phyloP scores from a whole-genome alignment of 495 filamentous ascomycete species.

The Tetracladium marchalianum region DNA sequence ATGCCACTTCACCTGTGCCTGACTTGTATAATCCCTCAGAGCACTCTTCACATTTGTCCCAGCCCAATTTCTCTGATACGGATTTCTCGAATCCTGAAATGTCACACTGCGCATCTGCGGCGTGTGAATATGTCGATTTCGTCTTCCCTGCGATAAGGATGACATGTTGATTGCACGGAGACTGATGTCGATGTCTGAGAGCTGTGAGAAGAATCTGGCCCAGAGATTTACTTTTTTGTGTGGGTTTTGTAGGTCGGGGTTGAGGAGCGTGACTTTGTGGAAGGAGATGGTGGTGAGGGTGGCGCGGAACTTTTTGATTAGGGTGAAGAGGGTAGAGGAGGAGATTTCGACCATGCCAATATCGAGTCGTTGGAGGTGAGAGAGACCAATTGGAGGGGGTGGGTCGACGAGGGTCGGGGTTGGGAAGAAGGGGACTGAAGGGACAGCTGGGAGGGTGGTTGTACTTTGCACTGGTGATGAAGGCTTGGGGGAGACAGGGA shows the following conservation, averaged over 20 bases:
- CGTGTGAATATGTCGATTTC: neutral
- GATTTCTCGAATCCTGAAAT: slow-evolving; percentile 1
- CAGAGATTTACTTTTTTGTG: slow-evolving; percentile 16
- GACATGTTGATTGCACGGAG: slow-evolving; percentile 5
- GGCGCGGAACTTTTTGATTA: slow-evolving; percentile 25
- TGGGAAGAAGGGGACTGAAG: neutral
- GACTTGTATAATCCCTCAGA: slow-evolving; percentile 4
- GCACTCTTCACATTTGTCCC: slow-evolving; percentile 9
- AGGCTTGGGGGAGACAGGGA: too few species aligned
- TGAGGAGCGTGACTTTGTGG: slow-evolving; percentile 19
- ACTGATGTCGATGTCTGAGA: slow-evolving; percentile 11
- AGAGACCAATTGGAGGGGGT: slow-evolving; percentile 13
- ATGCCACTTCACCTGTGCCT: too few species aligned
- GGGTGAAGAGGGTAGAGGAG: slow-evolving; percentile 12
- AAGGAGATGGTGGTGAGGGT: slow-evolving; percentile 27
- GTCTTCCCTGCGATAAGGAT: neutral
- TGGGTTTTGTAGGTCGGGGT: neutral
- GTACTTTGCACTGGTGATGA: too few species aligned
- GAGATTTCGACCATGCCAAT: slow-evolving; percentile 24
- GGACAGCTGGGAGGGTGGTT: neutral
- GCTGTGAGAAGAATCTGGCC: slow-evolving; percentile 8
- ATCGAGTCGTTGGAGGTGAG: slow-evolving; percentile 26
- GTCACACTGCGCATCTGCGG: neutral
- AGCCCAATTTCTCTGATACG: slow-evolving; percentile 1
- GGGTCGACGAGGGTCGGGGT: neutral